Base-by-base conservation (phyloP, 2,329 filamentous ascomycete genomes). In the Pseudogymnoascus sp. region DNA sequence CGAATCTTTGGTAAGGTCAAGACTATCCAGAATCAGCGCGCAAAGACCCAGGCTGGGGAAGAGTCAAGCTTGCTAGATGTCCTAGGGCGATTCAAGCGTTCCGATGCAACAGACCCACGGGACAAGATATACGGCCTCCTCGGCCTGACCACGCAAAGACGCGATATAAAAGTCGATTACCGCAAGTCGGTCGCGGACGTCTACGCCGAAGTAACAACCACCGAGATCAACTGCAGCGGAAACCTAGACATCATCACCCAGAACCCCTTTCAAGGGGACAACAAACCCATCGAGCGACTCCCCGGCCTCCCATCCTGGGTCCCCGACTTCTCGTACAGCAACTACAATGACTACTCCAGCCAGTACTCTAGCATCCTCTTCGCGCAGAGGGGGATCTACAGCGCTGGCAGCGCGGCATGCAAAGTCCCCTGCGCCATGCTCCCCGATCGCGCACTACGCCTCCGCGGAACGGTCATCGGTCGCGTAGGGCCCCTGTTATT, bases 141-240 rank as follows among this genome's bases (percentile, higher is more conserved):
- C 8, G 62, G 65, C 4, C 39, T 67, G 13, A 61, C 65, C 29
- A 39, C 59, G 25, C 55, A 64, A 18, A 15, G 60, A 9, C 63
- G 62, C 21, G 31, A 29, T n/a, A 42, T 68, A 5, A 35, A 27
- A n/a, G 66, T 65, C 7, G 65, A 68, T 36, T 68, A 68, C 59
- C 25, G 31, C 5, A 63, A 64, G 58, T n/a, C 62, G 2, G 31
- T 21, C 21, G 36, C 8, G 18, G 37, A 61, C 5, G 60, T 61
- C 15, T 61, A n/a, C 21, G 64, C 21, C 59, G 62, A 40, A 92
- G 72, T 86, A 82, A 1, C 88, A 87, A 0, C 79, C 76, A 2
- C 83, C 79, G 10, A 92, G 78, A 37, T 81, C 82, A 1, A 75
- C 69, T 6, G 88, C 87, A n/a, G 25, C 27, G 37, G 15, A 3